Evolutionary conservation across 192 early-diverging fungal genomes (phyloP), one percentile per base, ranked within the genome.

Genomic region (Lobosporangium transversale): DNA sequence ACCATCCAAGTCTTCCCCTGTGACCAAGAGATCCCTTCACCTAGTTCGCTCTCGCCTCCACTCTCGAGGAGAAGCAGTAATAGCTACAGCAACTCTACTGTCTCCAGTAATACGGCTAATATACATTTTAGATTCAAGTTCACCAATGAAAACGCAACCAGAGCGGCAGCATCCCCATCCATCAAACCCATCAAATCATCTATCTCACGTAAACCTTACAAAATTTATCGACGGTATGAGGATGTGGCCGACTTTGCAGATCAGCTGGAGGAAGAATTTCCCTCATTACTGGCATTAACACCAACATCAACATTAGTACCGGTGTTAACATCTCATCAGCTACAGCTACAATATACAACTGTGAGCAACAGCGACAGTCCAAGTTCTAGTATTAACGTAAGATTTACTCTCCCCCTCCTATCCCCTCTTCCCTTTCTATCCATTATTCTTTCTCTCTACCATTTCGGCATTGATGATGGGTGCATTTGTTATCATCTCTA

Each of bases 221-320:
- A 59, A 14, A 76, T 76, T 37, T 76, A 67, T 24, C 58, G 73
- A 42, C 40, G 65, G 3, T 76, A 62, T 48, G 73, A 76, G 58
- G 73, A 76, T 62, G 53, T 76, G 1, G 64, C 53, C 9, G 73
- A 76, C 49, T 76, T 76, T 51, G 73, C 73, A 29, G 73, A 76
- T 62, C 73, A 76, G 24, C 53, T 76, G 10, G 65, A 67, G 44
- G 73, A 76, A 24, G 73, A 76, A 47, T 66, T 75, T 14, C 33
- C 63, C n/a, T 52, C 14, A 31, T 40, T 48, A 51, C 14, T 58
- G 35, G 55, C 45, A 8, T 6, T 50, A 20, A 2, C 44, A 30
- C 3, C 58, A 20, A 17, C 48, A 50, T 21, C 48, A 3, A 24
- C 4, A 3, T 26, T 24, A 50, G 48, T 9, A 4, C 5, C 45